A percentile compares a stretch with the other conserved stretches of the same genome.
phyloP scores from a whole-genome alignment of 495 filamentous ascomycete genomes.

The Geoglossum glabrum region DNA sequence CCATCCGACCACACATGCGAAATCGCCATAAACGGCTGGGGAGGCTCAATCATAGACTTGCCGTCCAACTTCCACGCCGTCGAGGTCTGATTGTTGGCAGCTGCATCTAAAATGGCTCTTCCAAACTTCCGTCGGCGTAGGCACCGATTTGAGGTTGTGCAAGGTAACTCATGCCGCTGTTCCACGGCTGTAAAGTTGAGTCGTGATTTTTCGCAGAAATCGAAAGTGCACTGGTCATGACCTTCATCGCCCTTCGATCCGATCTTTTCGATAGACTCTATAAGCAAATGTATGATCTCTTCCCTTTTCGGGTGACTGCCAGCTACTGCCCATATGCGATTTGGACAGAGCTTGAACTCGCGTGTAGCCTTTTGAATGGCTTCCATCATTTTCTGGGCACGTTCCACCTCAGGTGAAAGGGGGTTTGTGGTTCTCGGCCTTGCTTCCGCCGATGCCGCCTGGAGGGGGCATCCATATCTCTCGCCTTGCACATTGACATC shows the following conservation, averaged over 20 bases:
- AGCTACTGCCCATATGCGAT: neutral
- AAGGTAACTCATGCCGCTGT: neutral
- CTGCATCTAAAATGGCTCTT: neutral
- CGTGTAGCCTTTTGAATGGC: neutral
- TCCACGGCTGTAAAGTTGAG: neutral
- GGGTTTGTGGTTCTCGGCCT: too few relatives aligned
- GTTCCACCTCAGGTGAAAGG: too few relatives aligned
- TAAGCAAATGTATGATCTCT: neutral
- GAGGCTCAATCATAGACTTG: neutral
- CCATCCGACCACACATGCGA: conserved; percentile 14
- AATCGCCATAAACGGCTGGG: conserved; percentile 7
- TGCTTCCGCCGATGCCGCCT: too few relatives aligned
- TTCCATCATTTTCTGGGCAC: too few relatives aligned
- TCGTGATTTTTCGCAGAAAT: neutral
- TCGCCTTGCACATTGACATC: too few relatives aligned
- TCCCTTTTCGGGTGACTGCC: neutral
- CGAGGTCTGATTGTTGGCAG: neutral
- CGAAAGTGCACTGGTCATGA: neutral
- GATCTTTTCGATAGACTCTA: neutral
- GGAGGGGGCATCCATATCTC: too few relatives aligned
- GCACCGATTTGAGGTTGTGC: neutral
- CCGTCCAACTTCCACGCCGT: neutral
- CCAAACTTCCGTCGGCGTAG: neutral
- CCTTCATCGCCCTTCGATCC: neutral
- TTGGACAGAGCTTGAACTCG: neutral